These are phyloP conservation scores for Dinochytrium kinnereticum DNA, from an alignment of 371 early-diverging fungal genomes.

Conservation along the genomic window DNA sequence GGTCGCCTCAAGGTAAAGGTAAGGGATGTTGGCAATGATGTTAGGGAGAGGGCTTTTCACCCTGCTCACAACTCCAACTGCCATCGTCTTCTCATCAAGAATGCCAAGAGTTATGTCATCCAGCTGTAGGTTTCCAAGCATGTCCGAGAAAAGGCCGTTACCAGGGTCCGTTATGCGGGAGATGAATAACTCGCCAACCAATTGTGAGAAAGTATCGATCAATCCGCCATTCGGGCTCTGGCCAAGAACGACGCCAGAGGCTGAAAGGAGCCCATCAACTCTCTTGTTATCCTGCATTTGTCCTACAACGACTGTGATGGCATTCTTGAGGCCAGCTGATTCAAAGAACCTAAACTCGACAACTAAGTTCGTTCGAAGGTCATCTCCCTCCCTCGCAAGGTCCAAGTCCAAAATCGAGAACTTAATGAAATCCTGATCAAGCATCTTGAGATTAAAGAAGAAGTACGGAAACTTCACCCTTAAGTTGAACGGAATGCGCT, in stretches of 20 bases:
- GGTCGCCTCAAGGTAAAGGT: constrained; percentile 1
- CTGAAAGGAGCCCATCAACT: constrained; percentile 12
- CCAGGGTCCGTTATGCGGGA: constrained; percentile 11
- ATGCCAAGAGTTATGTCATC: constrained; percentile 23
- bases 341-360: constrained; percentile 5
- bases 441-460: background rate
- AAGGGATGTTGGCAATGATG: constrained; percentile 25
- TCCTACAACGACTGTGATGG: constrained; percentile 26
- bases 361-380: background rate
- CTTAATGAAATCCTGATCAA: constrained; percentile 8
- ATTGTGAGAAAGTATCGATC: constrained; percentile 28
- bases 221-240: constrained; percentile 4
- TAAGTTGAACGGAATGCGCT: constrained; percentile 14
- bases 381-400: background rate
- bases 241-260: constrained; percentile 3
- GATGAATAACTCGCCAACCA: constrained; percentile 10
- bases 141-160: background rate
- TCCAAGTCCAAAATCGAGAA: background rate
- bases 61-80: background rate
- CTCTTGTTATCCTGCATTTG: constrained; percentile 10
- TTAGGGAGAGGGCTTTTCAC: constrained; percentile 5
- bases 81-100: constrained; percentile 16
- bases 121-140: constrained; percentile 8
- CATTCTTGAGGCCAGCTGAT: constrained; percentile 2
- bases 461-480: constrained; percentile 16